Evolutionary conservation across 768 basidiomycete genomes (phyloP).

Genomic region (Auricularia sp.): DNA sequence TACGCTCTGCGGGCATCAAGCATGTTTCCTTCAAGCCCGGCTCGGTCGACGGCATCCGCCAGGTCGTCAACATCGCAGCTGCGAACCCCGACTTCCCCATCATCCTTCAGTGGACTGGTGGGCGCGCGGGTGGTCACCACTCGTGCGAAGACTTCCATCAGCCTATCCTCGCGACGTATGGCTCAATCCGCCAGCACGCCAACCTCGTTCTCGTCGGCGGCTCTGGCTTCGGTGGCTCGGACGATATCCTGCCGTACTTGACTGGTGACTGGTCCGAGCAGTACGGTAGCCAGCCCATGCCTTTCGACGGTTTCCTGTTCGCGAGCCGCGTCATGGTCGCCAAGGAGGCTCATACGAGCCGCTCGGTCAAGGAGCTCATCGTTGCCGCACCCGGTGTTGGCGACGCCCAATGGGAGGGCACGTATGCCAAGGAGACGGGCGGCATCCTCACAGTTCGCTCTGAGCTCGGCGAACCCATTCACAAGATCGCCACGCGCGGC

Average conservation of each 20-base stretch:
- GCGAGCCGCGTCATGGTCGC: slow-evolving; percentile 98
- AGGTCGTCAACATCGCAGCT: slow-evolving; percentile 91
- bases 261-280: slow-evolving; percentile 88
- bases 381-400: slow-evolving; percentile 88
- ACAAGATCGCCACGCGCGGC: slow-evolving; percentile 95
- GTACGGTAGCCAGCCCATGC: slow-evolving; percentile 89
- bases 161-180: slow-evolving; percentile 84
- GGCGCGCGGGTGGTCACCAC: slow-evolving; percentile 97
- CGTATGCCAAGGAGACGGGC: slow-evolving; percentile 88
- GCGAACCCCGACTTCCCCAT: slow-evolving; percentile 94
- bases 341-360: slow-evolving; percentile 92
- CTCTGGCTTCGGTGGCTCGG: slow-evolving; percentile 90
- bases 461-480: slow-evolving; percentile 96
- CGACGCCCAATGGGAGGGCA: slow-evolving; percentile 87
- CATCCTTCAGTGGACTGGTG: slow-evolving; percentile 98
- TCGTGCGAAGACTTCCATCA: slow-evolving; percentile 99
- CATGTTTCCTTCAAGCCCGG: slow-evolving; percentile 98
- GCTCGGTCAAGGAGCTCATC: slow-evolving; percentile 93
- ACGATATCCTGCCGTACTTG: slow-evolving; percentile 94
- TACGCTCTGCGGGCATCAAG: slow-evolving; percentile 78
- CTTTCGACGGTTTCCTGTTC: slow-evolving; percentile 95
- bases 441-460: slow-evolving; percentile 95
- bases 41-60: slow-evolving; percentile 93
- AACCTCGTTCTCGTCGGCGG: slow-evolving; percentile 90
- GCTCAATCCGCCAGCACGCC: slow-evolving; percentile 74